A percentile compares a stretch with the other conserved stretches of the same genome.
Evolutionary conservation across 306 rosid species (phyloP).

Genomic region (Datisca glomerata): DNA sequence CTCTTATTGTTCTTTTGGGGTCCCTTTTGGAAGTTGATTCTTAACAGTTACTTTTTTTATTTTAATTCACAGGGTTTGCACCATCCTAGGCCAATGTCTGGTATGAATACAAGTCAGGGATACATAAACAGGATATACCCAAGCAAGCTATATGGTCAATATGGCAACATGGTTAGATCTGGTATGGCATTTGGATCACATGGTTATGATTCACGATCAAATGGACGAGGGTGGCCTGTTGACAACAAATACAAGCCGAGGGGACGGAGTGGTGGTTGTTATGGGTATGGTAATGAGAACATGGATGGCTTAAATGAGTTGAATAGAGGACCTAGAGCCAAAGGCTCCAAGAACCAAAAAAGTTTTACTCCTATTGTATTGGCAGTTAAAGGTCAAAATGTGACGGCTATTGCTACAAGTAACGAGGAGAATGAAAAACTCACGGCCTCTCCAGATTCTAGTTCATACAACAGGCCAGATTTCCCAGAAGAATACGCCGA

Average conservation of each 20-base stretch:
- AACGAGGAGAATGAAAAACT: conserved; percentile 62
- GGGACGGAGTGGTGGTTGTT: conserved; percentile 61
- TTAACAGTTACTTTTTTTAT: not conserved
- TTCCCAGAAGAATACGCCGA: conserved; percentile 54
- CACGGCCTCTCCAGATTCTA: conserved; percentile 37
- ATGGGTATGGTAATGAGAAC: conserved; percentile 81
- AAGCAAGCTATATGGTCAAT: conserved; percentile 60
- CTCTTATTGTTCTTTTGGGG: not conserved
- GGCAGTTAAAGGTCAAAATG: conserved; percentile 57
- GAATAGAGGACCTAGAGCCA: conserved; percentile 87
- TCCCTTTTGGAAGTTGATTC: not conserved
- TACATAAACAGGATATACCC: conserved; percentile 69
- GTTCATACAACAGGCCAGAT: conserved; percentile 55
- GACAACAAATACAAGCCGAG: conserved; percentile 73
- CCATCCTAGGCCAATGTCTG: conserved; percentile 78
- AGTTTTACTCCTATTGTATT: conserved; percentile 40
- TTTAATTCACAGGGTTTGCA: conserved; percentile 55
- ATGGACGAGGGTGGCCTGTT: conserved; percentile 72
- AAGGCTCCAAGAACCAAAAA: conserved; percentile 67
- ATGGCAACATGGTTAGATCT: conserved; percentile 64
- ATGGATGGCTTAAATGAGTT: conserved; percentile 83
- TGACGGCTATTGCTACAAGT: conserved; percentile 22
- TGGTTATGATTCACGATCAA: conserved; percentile 72
- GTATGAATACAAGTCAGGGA: conserved; percentile 52
- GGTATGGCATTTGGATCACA: conserved; percentile 74